These are phyloP conservation scores for Cystobasidium slooffiae DNA, from an alignment of 1,284 basidiomycete genomes.

Conservation along the genomic window DNA sequence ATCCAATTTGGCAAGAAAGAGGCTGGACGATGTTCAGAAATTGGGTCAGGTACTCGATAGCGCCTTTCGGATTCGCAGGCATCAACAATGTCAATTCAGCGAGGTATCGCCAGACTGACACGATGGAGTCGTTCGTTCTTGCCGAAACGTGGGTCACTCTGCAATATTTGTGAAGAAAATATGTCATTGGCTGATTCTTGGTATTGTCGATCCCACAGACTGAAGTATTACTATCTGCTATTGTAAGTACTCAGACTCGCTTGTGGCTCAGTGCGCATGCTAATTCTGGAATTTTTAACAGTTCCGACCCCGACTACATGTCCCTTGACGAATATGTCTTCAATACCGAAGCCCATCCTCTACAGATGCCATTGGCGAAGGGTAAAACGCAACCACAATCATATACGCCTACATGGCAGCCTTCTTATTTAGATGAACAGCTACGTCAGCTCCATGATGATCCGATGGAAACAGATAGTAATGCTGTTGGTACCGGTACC, in stretches of 20 bases:
- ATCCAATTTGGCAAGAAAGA: slow-evolving; percentile 61
- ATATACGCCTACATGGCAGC: slow-evolving; percentile 29
- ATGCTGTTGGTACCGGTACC: slow-evolving; percentile 9
- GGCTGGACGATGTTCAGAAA: slow-evolving; percentile 55
- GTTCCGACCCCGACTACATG: slow-evolving; percentile 61
- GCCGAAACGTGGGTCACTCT: slow-evolving; percentile 59
- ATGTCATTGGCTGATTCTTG: neutral
- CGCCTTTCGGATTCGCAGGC: slow-evolving; percentile 58
- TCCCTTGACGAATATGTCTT: slow-evolving; percentile 65
- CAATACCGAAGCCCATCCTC: slow-evolving; percentile 49
- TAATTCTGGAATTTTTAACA: neutral
- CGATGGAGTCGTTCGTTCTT: slow-evolving; percentile 63
- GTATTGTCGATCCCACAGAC: slow-evolving; percentile 6
- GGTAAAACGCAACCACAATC: neutral
- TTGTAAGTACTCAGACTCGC: slow-evolving; percentile 52
- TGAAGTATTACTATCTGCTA: slow-evolving; percentile 58
- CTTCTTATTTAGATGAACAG: slow-evolving; percentile 22
- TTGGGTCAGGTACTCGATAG: slow-evolving; percentile 50
- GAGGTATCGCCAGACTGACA: slow-evolving; percentile 55
- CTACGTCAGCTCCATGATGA: slow-evolving; percentile 12
- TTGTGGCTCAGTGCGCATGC: neutral
- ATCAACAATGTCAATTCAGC: slow-evolving; percentile 58
- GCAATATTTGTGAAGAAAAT: neutral
- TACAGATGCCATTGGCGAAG: slow-evolving; percentile 21
- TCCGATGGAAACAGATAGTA: neutral